Evolutionary conservation across 1,284 basidiomycete species (phyloP).

Genomic region (Apiotrichum montevideense): DNA sequence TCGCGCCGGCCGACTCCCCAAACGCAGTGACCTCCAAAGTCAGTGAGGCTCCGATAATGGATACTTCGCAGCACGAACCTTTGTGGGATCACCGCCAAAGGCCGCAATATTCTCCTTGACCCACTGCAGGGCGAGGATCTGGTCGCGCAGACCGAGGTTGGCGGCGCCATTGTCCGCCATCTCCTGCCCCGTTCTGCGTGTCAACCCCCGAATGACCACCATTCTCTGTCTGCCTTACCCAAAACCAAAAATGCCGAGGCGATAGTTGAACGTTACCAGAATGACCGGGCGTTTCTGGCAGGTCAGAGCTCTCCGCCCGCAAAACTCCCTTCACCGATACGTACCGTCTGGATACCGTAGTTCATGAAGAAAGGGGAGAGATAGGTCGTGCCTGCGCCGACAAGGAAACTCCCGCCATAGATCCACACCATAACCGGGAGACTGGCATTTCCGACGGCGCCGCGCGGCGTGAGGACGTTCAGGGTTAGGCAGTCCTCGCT

Average conservation of each 20-base stretch:
- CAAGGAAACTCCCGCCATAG: constrained; percentile 35
- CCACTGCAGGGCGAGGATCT: constrained; percentile 50
- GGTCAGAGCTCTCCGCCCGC: no score
- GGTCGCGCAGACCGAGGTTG: constrained; percentile 48
- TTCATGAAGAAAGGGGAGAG: no score
- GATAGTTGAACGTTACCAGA: constrained; percentile 48
- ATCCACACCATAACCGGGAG: constrained; percentile 3
- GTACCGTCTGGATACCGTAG: no score
- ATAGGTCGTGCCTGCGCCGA: no score
- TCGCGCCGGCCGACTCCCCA: constrained; percentile 46
- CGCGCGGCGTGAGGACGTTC: not conserved
- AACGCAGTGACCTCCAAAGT: constrained; percentile 32
- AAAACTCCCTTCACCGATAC: not conserved
- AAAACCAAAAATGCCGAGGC: constrained; percentile 51
- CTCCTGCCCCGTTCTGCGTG: constrained; percentile 25
- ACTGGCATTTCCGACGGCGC: no score
- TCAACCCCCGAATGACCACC: no score
- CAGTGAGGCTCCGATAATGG: constrained; percentile 6
- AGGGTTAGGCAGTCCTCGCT: not conserved
- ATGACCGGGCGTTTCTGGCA: constrained; percentile 39
- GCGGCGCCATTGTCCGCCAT: constrained; percentile 33
- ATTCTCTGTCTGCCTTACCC: constrained; percentile 2
- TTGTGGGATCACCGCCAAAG: constrained; percentile 49
- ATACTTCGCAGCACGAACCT: no score
- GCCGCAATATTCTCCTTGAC: constrained; percentile 49